Evolutionary conservation across 129 eudicot genomes (phyloP).

Genomic region (Glebionis coronaria): DNA sequence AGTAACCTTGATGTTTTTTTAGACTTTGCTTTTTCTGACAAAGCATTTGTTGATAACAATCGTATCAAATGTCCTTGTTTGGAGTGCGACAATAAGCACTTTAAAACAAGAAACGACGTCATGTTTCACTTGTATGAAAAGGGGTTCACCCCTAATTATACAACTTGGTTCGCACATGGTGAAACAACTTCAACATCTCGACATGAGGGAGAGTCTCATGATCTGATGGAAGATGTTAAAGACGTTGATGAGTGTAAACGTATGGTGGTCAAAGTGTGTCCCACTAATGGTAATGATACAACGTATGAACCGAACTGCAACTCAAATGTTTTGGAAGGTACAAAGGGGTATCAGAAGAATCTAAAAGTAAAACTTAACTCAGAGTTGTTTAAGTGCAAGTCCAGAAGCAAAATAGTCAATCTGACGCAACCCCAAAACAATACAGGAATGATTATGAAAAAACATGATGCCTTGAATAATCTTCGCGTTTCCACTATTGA

Average conservation of each 20-base stretch:
- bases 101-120: background rate
- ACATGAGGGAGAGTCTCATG: background rate
- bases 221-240: background rate
- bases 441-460: too few species aligned
- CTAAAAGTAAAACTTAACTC: too few species aligned
- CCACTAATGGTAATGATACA: too few species aligned
- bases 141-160: background rate
- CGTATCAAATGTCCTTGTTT: too few species aligned
- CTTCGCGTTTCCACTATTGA: too few species aligned
- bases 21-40: background rate
- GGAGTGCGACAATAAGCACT: background rate
- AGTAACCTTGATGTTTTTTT: too few species aligned
- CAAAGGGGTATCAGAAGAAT: too few species aligned
- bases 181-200: background rate
- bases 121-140: background rate
- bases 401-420: too few species aligned
- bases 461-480: too few species aligned
- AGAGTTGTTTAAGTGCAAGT: too few species aligned
- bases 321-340: background rate
- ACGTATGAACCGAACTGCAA: background rate
- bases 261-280: background rate
- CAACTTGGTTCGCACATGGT: slow-evolving; percentile 7
- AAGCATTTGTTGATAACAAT: background rate
- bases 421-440: too few species aligned
- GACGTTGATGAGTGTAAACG: too few species aligned